A percentile compares a stretch with the other conserved stretches of the same genome.
Conservation (phyloP, 306 rosid genomes). For the Chamaecrista fasciculata region DNA sequence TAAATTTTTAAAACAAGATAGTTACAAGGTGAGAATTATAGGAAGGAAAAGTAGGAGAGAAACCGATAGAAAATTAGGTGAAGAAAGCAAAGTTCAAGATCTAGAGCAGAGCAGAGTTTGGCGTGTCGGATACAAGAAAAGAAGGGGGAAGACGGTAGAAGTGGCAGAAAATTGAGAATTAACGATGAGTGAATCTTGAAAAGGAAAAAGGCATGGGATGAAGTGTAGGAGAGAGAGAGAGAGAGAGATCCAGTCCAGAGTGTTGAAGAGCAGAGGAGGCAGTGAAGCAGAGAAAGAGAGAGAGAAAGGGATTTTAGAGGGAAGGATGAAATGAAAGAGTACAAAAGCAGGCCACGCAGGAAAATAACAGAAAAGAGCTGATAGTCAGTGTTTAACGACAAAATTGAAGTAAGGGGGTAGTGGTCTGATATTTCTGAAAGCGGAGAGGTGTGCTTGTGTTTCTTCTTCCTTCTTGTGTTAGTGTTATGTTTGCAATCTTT, state of each 20-base stretch:
- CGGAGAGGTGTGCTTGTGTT: not conserved
- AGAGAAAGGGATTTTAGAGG: slow-evolving; percentile 12
- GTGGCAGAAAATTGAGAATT: not conserved
- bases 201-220: not conserved
- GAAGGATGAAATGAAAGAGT: slow-evolving; percentile 49
- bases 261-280: not conserved
- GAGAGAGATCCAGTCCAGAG: slow-evolving; percentile 24
- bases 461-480: too few species aligned
- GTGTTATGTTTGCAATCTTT: not conserved
- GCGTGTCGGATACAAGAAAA: not conserved
- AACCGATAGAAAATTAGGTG: slow-evolving; percentile 12
- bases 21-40: slow-evolving; percentile 17
- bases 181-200: not conserved
- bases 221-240: slow-evolving; percentile 5
- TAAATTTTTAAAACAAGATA: not conserved
- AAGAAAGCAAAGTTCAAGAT: slow-evolving; percentile 34
- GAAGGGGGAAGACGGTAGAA: not conserved
- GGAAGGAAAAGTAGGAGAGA: slow-evolving; percentile 20
- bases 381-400: not conserved
- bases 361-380: slow-evolving; percentile 28
- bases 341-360: slow-evolving; percentile 37
- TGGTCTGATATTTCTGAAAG: not conserved
- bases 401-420: not conserved
- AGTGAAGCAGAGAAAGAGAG: too few species aligned
- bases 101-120: too few species aligned